Base-by-base conservation (phyloP, 2,329 filamentous ascomycete genomes). In the Fusarium circinatum region DNA sequence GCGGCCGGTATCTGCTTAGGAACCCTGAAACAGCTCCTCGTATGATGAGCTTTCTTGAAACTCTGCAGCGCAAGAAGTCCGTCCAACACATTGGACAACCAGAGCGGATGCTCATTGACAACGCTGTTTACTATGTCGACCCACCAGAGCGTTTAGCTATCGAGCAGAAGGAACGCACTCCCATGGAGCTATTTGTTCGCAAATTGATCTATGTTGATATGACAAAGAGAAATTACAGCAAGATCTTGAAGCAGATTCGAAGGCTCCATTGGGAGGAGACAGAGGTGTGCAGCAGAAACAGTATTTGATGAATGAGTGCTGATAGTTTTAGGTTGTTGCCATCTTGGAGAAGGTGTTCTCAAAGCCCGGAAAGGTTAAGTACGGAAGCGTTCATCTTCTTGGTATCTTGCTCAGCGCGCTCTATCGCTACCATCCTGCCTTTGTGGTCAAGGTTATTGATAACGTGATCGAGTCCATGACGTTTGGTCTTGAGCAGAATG, bases 51-150 rank as follows among this genome's bases (percentile, higher is more conserved):
- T 99, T 99, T 81, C 84, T 99, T 30, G 96, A 99, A 82, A 99
- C 95, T 0, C 86, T 99, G 20, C 94, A 97, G 80, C 92, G 96
- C 65, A 99, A 99, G 86, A 99, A 99, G 84, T 91, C 93, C 13
- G 95, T 96, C 13, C 95, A 98, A 80, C 95, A 98, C 80, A 92
- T 99, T 65, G 96, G 95, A 20, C 94, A 98, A 78, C 94, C 97
- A 76, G 96, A 99, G 83, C 93, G 95, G 44, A 98, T 99, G 95
- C 90, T 98, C 36, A 96, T 99, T 65, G 96, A 99, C 82, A 99
- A 99, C 80, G 96, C 96, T 8, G 91, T 98, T 65, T 99, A 99
- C 83, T 98, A 98, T 77, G 96, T 99, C 64, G 96, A 98, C 78
- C 96, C 96, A 20, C 97, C 96, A 0, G 93, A 97, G 80, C 91